Evolutionary conservation across 1,284 basidiomycete species (phyloP).

Genomic region (Mrakiaceae sp.): DNA sequence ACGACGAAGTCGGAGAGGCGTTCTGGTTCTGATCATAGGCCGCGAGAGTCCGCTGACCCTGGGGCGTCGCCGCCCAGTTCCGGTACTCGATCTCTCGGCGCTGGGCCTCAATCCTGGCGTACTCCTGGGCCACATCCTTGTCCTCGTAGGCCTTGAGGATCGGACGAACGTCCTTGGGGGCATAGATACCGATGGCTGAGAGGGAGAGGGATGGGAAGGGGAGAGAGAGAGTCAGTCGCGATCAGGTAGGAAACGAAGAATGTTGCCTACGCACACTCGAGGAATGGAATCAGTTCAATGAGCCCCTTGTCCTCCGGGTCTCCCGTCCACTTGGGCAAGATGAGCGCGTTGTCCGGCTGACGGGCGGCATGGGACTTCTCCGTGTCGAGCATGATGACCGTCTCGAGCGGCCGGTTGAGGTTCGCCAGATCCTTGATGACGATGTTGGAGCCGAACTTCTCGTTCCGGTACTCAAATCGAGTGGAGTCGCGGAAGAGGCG

Average conservation of each 20-base stretch:
- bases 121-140: slow-evolving; percentile 80
- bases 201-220: slow-evolving; percentile 1
- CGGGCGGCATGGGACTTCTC: slow-evolving; percentile 55
- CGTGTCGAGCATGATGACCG: slow-evolving; percentile 82
- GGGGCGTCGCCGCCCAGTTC: slow-evolving; percentile 6
- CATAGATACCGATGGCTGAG: slow-evolving; percentile 78
- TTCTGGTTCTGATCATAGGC: background rate
- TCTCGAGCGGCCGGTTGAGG: slow-evolving; percentile 83
- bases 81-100: slow-evolving; percentile 27
- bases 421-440: slow-evolving; percentile 65
- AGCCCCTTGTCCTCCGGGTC: slow-evolving; percentile 66
- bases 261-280: slow-evolving; percentile 60
- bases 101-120: slow-evolving; percentile 73
- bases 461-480: slow-evolving; percentile 59
- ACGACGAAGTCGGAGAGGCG: background rate
- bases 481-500: slow-evolving; percentile 85
- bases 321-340: slow-evolving; percentile 81
- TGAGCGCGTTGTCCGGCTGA: slow-evolving; percentile 82
- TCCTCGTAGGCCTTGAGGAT: slow-evolving; percentile 74
- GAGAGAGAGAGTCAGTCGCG: slow-evolving; percentile 13
- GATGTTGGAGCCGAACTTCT: slow-evolving; percentile 48
- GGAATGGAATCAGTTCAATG: slow-evolving; percentile 85
- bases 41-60: slow-evolving; percentile 7
- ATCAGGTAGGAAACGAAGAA: background rate
- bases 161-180: slow-evolving; percentile 70